phyloP scores from a whole-genome alignment of 371 early-diverging fungal genomes.

The Mortierella sp. region DNA sequence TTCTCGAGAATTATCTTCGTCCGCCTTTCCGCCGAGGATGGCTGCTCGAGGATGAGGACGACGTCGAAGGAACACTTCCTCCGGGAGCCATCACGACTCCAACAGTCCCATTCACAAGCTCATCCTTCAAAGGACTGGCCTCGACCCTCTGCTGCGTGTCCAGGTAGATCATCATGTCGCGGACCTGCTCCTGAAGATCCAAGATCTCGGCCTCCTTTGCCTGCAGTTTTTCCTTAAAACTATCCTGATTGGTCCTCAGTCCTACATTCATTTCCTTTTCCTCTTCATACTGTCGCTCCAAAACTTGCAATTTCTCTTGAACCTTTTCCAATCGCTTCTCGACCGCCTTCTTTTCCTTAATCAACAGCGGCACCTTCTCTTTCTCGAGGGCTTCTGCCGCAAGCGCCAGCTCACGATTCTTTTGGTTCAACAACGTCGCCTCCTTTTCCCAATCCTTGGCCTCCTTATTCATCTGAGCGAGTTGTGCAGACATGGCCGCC shows the following conservation, averaged over 20 bases:
- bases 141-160: constrained; percentile 55
- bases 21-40: constrained; percentile 48
- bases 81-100: constrained; percentile 18
- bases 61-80: constrained; percentile 3
- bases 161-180: constrained; percentile 58
- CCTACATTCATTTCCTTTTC: constrained; percentile 58
- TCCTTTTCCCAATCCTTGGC: constrained; percentile 47
- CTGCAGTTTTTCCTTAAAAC: constrained; percentile 31
- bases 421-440: constrained; percentile 27
- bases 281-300: constrained; percentile 56
- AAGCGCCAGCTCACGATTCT: constrained; percentile 30
- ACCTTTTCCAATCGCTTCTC: constrained; percentile 58
- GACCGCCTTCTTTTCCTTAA: constrained; percentile 51
- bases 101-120: constrained; percentile 41
- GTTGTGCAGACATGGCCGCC: constrained; percentile 59
- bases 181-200: constrained; percentile 57
- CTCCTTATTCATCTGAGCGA: constrained; percentile 55
- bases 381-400: constrained; percentile 50
- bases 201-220: constrained; percentile 52
- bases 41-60: constrained; percentile 13
- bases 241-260: constrained; percentile 47
- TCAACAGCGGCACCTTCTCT: constrained; percentile 39
- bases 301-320: constrained; percentile 36
- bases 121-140: constrained; percentile 43
- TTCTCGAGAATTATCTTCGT: constrained; percentile 6